Evolutionary conservation across 768 basidiomycete species (phyloP), one percentile per base, ranked within the genome.

Genomic region (Gloeopeniophorella convolvens): DNA sequence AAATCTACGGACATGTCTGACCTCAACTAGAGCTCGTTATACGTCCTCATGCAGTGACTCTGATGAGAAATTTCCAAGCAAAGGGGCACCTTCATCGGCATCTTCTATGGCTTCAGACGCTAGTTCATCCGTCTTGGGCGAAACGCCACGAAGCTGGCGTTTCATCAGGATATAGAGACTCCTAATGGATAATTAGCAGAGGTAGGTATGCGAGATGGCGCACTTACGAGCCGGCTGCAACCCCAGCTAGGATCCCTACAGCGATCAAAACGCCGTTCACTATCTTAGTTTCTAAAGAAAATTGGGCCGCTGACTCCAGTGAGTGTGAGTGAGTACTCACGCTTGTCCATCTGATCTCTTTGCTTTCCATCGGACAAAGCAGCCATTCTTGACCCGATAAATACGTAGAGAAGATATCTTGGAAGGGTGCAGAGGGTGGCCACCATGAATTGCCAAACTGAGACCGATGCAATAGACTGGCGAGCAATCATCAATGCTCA

Each of bases 361-460:
- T 82, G 78, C 58, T 83, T 75, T 30, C 85, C 86, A 58, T 92
- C 89, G 9, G 89, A 83, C 13, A 92, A 68, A 10, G 71, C 71
- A 33, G 85, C 85, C 35, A 90, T 77, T 23, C 79, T 78, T 2
- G 83, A 83, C 2, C 89, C 90, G 43, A 91, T 79, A 66, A 90
- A 89, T 12, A 83, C 79, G 51, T 85, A 78, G 23, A 92, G 70
- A 27, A 83, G 64, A 5, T 85, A 68, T 62, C 83, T 90, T 20
- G 90, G 89, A 36, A 81, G 77, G 8, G 81, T 70, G 61, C 79
- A 81, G 37, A 76, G 65, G 4, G 88, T 92, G 5, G 90, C 90
- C 7, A 81, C 60, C 40, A 79, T 66, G 61, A 92, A 92, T 67
- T 91, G 88, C 72, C 76, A 79, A 3, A 92, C 61, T 4, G 79